A percentile compares a stretch with the other conserved stretches of the same genome.
Evolutionary conservation across 2,329 filamentous ascomycete species (phyloP).

Genomic region (Fulvia fulva): DNA sequence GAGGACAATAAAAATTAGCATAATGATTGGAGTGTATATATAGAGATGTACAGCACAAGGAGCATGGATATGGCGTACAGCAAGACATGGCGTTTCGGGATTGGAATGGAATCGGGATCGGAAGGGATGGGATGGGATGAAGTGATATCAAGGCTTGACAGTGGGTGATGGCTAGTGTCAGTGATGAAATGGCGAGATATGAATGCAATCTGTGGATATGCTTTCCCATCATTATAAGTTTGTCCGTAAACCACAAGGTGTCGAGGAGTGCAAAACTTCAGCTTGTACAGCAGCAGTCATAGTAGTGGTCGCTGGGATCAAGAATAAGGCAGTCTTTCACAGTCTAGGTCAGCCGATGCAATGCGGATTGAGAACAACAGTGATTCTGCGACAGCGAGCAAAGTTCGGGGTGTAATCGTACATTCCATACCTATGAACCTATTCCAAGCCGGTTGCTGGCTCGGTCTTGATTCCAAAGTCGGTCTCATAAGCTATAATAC

Average conservation of each 20-base stretch:
- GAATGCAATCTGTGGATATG: not conserved
- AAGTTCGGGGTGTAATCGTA: too few relatives aligned
- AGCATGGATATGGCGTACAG: not conserved
- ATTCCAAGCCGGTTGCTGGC: not conserved
- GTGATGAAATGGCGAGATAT: not conserved
- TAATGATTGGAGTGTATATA: not conserved
- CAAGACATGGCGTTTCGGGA: not conserved
- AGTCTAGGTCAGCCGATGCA: too few relatives aligned
- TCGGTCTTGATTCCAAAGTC: not conserved
- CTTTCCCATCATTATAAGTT: too few relatives aligned
- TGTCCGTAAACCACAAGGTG: too few relatives aligned
- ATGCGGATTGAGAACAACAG: too few relatives aligned
- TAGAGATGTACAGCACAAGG: constrained; percentile 1
- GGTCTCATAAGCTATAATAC: not conserved
- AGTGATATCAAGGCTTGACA: not conserved
- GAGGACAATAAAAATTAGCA: not conserved
- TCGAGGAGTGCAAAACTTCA: too few relatives aligned
- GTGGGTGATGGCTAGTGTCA: not conserved
- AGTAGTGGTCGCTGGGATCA: too few relatives aligned
- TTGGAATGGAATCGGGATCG: not conserved
- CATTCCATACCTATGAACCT: not conserved
- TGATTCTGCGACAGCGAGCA: too few relatives aligned
- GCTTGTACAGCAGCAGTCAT: too few relatives aligned
- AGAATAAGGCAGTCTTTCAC: too few relatives aligned
- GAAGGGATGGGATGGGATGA: not conserved